A percentile compares a stretch with the other conserved stretches of the same genome.
phyloP scores from a whole-genome alignment of 768 basidiomycete genomes.

The Pholiota molesta region DNA sequence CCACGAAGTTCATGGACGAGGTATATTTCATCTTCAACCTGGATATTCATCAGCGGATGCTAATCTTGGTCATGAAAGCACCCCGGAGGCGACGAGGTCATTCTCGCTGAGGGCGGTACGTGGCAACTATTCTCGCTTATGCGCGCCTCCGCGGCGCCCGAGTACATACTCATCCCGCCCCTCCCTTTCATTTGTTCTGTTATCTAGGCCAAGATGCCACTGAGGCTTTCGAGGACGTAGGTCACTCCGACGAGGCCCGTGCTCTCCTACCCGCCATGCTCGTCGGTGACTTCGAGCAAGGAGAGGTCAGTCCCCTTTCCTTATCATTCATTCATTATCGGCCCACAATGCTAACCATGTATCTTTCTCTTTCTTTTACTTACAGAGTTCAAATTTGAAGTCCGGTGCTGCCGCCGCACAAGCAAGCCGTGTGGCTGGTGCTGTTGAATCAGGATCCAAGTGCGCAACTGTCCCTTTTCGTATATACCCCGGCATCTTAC shows the following conservation, averaged over 20 bases:
- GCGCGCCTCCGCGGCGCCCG: slow-evolving; percentile 12
- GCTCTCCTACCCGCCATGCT: slow-evolving; percentile 77
- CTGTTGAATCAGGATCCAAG: slow-evolving; percentile 73
- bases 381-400: slow-evolving; percentile 55
- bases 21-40: slow-evolving; percentile 37
- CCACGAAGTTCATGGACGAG: slow-evolving; percentile 94
- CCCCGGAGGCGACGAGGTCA: slow-evolving; percentile 97
- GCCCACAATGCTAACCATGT: background rate
- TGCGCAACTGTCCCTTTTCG: slow-evolving; percentile 31
- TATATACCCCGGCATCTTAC: slow-evolving; percentile 5
- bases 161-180: slow-evolving; percentile 14
- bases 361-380: slow-evolving; percentile 1
- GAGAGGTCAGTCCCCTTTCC: slow-evolving; percentile 48
- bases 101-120: slow-evolving; percentile 89
- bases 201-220: slow-evolving; percentile 88
- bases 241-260: slow-evolving; percentile 98
- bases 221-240: slow-evolving; percentile 98
- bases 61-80: slow-evolving; percentile 47
- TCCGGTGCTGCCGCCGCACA: slow-evolving; percentile 51
- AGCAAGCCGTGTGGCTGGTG: slow-evolving; percentile 46
- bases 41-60: background rate
- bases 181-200: slow-evolving; percentile 1
- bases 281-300: slow-evolving; percentile 82
- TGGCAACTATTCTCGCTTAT: slow-evolving; percentile 24
- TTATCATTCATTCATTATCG: background rate